phyloP scores from a whole-genome alignment of 2,329 filamentous ascomycete species.

The Cadophora malorum region DNA sequence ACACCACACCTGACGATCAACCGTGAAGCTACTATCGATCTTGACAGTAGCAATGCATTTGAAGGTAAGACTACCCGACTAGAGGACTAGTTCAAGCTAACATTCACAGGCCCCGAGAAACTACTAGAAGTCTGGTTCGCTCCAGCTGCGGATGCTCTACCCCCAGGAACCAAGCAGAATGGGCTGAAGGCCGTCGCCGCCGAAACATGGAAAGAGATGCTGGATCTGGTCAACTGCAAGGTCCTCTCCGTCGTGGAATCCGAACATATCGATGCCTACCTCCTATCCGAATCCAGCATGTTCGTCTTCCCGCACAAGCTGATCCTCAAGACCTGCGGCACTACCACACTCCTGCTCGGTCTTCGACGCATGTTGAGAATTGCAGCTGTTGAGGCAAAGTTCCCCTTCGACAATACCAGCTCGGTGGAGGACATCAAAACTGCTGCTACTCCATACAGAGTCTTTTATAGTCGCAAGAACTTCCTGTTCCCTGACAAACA shows the following conservation, averaged over 20 bases:
- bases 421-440: conserved; percentile 71
- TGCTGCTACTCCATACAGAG: conserved; percentile 87
- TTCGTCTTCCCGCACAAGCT: conserved; percentile 99
- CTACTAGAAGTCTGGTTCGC: conserved; percentile 98
- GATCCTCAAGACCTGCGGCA: conserved; percentile 97
- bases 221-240: conserved; percentile 98
- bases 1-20: conserved; percentile 96
- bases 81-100: conserved; percentile 38
- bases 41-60: conserved; percentile 95
- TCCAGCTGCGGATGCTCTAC: conserved; percentile 75
- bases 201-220: conserved; percentile 93
- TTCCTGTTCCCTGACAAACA: conserved; percentile 96
- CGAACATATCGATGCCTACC: conserved; percentile 93
- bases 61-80: conserved; percentile 66
- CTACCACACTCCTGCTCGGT: conserved; percentile 89
- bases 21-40: conserved; percentile 87
- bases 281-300: conserved; percentile 99
- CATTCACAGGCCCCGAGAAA: conserved; percentile 81
- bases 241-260: conserved; percentile 93
- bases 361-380: conserved; percentile 92
- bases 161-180: conserved; percentile 70
- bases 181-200: conserved; percentile 86
- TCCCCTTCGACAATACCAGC: conserved; percentile 77
- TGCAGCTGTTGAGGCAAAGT: conserved; percentile 86
- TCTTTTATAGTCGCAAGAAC: conserved; percentile 99